These are phyloP conservation scores for Penicillium waksmanii DNA, from an alignment of 495 filamentous ascomycete genomes.

Conservation along the genomic window DNA sequence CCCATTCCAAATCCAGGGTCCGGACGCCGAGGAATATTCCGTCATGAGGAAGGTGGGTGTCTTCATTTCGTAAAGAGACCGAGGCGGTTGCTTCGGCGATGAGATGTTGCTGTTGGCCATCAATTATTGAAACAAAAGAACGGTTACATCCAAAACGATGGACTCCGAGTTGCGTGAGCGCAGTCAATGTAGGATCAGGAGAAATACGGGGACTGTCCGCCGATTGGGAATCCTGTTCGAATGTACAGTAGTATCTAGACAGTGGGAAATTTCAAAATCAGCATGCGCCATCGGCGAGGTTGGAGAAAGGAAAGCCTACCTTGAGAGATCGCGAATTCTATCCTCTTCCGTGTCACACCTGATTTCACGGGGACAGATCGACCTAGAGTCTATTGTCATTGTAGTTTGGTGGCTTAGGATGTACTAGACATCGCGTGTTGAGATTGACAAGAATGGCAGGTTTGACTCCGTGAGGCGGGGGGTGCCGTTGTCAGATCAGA, in stretches of 20 bases:
- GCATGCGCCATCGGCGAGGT: not conserved
- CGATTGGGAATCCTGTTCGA: conserved; percentile 11
- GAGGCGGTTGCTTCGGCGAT: conserved; percentile 62
- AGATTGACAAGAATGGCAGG: no score
- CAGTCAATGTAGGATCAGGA: conserved; percentile 59
- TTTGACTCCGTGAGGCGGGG: no score
- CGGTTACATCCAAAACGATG: conserved; percentile 54
- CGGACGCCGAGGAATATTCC: conserved; percentile 42
- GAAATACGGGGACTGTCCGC: conserved; percentile 21
- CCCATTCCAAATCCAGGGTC: conserved; percentile 40
- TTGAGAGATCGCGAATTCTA: conserved; percentile 18
- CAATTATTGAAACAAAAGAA: conserved; percentile 59
- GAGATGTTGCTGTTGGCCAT: conserved; percentile 54
- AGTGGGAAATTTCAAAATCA: not conserved
- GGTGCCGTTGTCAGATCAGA: no score
- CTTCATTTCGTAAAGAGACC: conserved; percentile 40
- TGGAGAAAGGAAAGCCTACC: not conserved
- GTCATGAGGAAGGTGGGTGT: conserved; percentile 32
- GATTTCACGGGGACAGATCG: not conserved
- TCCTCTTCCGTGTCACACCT: conserved; percentile 12
- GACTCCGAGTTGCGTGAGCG: conserved; percentile 64
- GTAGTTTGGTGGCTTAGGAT: no score
- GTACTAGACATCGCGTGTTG: no score
- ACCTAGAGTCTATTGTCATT: not conserved
- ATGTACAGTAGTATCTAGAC: conserved; percentile 18